Conservation (phyloP, 2,329 filamentous ascomycete genomes). For the Penicillium sp. region DNA sequence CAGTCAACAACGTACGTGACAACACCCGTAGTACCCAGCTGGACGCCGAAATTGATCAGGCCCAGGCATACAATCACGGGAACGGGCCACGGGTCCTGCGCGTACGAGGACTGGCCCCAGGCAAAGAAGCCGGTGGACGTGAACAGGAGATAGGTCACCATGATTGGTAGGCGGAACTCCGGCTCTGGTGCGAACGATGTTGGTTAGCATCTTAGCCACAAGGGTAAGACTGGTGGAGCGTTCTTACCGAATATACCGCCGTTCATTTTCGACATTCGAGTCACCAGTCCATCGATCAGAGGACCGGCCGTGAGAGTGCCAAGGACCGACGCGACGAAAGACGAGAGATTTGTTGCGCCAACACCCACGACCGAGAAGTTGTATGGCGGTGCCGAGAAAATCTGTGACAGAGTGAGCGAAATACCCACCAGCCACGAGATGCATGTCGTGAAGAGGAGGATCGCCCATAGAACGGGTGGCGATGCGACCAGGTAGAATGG, state of each 20-base stretch:
- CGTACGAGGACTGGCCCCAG: slow-evolving; percentile 33
- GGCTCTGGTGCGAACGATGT: slow-evolving; percentile 27
- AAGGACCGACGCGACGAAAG: slow-evolving; percentile 38
- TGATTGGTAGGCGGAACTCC: slow-evolving; percentile 44
- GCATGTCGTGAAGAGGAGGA: slow-evolving; percentile 42
- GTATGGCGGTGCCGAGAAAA: slow-evolving; percentile 41
- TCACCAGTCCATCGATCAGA: slow-evolving; percentile 38
- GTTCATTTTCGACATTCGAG: slow-evolving; percentile 37
- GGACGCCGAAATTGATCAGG: slow-evolving; percentile 40
- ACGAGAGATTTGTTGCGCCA: slow-evolving; percentile 36
- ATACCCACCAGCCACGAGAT: slow-evolving; percentile 37
- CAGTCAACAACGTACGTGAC: slow-evolving; percentile 44
- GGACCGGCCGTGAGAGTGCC: slow-evolving; percentile 37
- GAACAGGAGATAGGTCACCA: slow-evolving; percentile 37
- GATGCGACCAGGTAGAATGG: slow-evolving; percentile 40
- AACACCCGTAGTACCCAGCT: slow-evolving; percentile 41
- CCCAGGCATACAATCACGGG: slow-evolving; percentile 42
- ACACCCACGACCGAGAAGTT: slow-evolving; percentile 40
- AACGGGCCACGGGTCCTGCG: slow-evolving; percentile 33
- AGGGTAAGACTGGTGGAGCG: background rate
- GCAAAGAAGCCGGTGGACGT: slow-evolving; percentile 43
- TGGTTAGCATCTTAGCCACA: background rate
- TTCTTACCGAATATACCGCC: slow-evolving; percentile 36
- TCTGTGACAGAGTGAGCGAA: slow-evolving; percentile 38
- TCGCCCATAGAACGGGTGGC: slow-evolving; percentile 43